Percentiles rank a stretch among this genome's conserved stretches.
Conservation (phyloP, 2,329 filamentous ascomycete species). For the Aspergillus candidus region DNA sequence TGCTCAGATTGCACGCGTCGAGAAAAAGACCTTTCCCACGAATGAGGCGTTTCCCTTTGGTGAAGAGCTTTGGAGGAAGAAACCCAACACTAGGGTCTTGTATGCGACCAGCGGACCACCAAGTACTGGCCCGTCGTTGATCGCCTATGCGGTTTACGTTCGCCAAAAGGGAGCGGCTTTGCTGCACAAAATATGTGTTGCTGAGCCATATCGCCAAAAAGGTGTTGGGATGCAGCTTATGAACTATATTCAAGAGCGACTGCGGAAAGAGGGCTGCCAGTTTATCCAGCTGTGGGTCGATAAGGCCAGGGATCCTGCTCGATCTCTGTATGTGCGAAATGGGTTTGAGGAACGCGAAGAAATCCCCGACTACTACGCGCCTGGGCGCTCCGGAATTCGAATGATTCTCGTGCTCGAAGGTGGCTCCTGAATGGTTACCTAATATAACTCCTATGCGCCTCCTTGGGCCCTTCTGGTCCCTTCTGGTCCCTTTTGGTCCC, state of each 20-base stretch:
- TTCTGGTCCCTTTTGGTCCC: constrained; percentile 8
- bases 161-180: constrained; percentile 41
- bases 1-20: constrained; percentile 34
- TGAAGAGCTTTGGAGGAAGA: constrained; percentile 41
- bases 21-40: constrained; percentile 47
- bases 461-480: constrained; percentile 6
- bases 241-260: constrained; percentile 36
- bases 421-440: constrained; percentile 20
- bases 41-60: constrained; percentile 47
- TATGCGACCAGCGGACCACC: constrained; percentile 23
- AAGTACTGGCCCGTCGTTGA: constrained; percentile 19
- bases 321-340: constrained; percentile 40
- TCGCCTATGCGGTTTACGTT: constrained; percentile 46
- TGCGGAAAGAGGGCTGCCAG: constrained; percentile 43
- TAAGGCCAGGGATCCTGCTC: constrained; percentile 40
- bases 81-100: constrained; percentile 44
- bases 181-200: constrained; percentile 49
- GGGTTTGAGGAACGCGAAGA: constrained; percentile 44
- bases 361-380: constrained; percentile 46
- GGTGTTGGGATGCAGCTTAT: constrained; percentile 45
- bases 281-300: constrained; percentile 50
- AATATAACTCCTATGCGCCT: constrained; percentile 14
- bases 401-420: constrained; percentile 36
- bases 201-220: constrained; percentile 40
- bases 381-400: constrained; percentile 42